Evolutionary conservation across 352 stramenopile genomes (phyloP).

Genomic region (Globisporangium spinosum): DNA sequence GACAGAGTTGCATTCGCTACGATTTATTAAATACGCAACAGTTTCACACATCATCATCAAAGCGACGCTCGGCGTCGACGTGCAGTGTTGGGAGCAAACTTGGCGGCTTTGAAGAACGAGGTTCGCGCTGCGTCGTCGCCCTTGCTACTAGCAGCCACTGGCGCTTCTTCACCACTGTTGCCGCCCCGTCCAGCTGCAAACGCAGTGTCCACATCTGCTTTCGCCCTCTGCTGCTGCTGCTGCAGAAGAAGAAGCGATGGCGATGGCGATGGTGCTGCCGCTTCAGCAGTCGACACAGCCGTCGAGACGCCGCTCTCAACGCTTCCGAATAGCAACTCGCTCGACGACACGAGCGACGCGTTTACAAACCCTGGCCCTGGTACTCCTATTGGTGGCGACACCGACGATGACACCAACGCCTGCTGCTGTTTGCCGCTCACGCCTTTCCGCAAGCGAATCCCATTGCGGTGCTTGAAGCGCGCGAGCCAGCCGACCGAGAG

Average conservation of each 20-base stretch:
- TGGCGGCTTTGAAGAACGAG: neutral
- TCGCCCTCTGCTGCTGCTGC: neutral
- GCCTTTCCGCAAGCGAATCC: constrained; percentile 59
- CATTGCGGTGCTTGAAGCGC: constrained; percentile 68
- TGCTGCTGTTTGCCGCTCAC: constrained; percentile 17
- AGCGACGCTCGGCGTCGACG: constrained; percentile 2
- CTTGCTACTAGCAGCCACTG: neutral
- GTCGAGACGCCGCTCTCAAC: neutral
- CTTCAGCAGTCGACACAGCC: neutral
- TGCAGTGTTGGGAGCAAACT: neutral
- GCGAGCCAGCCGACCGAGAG: constrained; percentile 72
- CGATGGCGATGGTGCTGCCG: neutral
- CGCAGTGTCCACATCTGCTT: neutral
- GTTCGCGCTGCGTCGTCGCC: neutral
- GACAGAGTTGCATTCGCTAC: neutral
- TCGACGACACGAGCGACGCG: constrained; percentile 1
- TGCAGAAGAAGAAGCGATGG: neutral
- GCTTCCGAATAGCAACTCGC: constrained; percentile 2
- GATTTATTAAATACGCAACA: constrained; percentile 5
- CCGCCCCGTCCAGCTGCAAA: neutral
- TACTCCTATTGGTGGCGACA: neutral
- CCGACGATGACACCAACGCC: neutral
- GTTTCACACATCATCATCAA: neutral
- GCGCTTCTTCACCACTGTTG: neutral
- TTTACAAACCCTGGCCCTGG: neutral